Base-by-base conservation (phyloP, 1,139 yeast genomes). In the Diutina mesorugosa region DNA sequence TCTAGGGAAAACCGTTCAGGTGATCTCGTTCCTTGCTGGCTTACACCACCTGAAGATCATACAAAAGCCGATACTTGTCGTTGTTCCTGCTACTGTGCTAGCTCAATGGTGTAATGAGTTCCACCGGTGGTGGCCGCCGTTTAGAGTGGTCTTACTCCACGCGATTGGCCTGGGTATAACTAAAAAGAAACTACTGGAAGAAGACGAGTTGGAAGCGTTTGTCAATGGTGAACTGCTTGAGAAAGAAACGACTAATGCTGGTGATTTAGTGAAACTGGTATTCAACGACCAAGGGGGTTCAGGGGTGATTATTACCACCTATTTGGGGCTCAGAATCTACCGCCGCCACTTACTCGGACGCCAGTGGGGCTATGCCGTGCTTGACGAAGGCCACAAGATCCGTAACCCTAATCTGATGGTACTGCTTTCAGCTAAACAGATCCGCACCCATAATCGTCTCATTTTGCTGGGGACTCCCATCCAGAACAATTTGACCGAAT, bases 41-140 rank as follows among this genome's bases (percentile, higher is more conserved):
- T 72, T 93, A 47, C 96, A 90, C 65, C 88, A 90, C 66, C 87
- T 96, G 18, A 85, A 86, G 0, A 72, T 81, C 56, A 70, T 93
- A 5, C 78, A 81, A 28, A 87, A 86, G 54, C 99, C 99, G 0
- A 86, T 87, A 0, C 67, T 93, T 46, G 79, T 93, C 50, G 97
- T 93, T 0, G 96, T 97, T 59, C 99, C 99, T 0, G 98, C 99
- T 0, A 93, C 99, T 0, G 97, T 93, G 0, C 74, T 93, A 78
- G 87, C 83, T 60, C 99, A 93, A 66, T 93, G 99, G 99, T 95
- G 91, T 6, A 87, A 85, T 60, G 99, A 93, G 67, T 84, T 93
- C 58, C 99, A 93, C 64, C 79, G 86, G 55, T 93, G 99, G 99
- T 93, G 98, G 98, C 98, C 99, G 1, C 91, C 97, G 0, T 75